Evolutionary conservation across 345 rosid genomes (phyloP), one percentile per base, ranked within the genome.

Genomic region (Firmiana major): DNA sequence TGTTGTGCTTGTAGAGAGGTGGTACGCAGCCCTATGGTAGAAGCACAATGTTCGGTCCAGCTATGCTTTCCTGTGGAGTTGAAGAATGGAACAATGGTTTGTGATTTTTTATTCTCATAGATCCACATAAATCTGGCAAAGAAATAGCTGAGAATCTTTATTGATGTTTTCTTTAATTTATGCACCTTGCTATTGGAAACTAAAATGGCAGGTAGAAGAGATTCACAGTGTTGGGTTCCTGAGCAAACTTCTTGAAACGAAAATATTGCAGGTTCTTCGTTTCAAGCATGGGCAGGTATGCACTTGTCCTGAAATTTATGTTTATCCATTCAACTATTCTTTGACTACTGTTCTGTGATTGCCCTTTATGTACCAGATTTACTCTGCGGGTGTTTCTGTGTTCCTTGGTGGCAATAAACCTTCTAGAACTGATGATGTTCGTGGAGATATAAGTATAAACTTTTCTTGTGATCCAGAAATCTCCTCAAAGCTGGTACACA

Each of bases 401-500:
- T 91, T 91, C 85, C 97, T 93, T 78, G 97, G 94, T 2, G 93
- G 97, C 65, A 92, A 93, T 81, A 92, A 85, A 77, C 98, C 96
- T 83, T 94, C 97, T 51, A 89, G 94, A 86, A 90, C 91, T 65
- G 92, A 92, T 17, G 93, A 93, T 86, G 85, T 94, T 73, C 93
- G 90, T 58, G 97, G 97, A 72, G 97, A 91, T 86, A 88, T 94
- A 60, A 88, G 92, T 81, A 86, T 94, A 73, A 87, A 85, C 31
- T 94, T 94, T 84, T 92, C 97, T 43, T 94, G 98, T 83, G 97
- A 94, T 86, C 97, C 98, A 58, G 92, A 87, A 71, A 84, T 93
- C 82, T 92, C 97, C 77, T 90, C 90, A 36, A 92, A 88, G 78
- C 87, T 92, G 94, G 97, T 89, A 78, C 5, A 78, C 65, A 59